phyloP scores from a whole-genome alignment of 148 eudicot species.

The Amaranthus cruentus region DNA sequence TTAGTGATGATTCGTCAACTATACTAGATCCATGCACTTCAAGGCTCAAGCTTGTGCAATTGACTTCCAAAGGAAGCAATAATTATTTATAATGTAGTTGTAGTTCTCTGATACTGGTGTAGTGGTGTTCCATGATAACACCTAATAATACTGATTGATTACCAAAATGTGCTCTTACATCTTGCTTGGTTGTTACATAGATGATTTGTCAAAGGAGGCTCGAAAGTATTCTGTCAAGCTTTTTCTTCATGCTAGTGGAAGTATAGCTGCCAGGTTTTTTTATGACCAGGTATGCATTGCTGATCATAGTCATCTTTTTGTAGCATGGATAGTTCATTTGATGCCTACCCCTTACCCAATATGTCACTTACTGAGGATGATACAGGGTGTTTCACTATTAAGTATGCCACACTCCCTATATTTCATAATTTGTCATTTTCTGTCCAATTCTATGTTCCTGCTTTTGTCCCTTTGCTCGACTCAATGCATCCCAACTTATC shows the following conservation, averaged over 20 bases:
- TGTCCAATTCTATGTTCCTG: constrained; percentile 1
- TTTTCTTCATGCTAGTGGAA: constrained; percentile 81
- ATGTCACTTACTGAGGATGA: no score
- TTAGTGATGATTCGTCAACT: neutral
- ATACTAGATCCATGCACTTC: neutral
- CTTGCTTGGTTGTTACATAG: constrained; percentile 24
- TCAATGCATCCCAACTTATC: neutral
- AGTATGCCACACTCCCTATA: no score
- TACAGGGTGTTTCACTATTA: no score
- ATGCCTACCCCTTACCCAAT: no score
- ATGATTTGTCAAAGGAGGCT: constrained; percentile 41
- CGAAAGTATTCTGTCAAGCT: constrained; percentile 52
- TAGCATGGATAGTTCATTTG: no score
- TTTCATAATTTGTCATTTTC: no score
- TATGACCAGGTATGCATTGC: constrained; percentile 56
- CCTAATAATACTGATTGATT: neutral
- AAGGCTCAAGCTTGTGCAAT: neutral
- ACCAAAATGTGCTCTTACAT: neutral
- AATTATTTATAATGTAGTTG: neutral
- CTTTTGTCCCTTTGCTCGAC: no score
- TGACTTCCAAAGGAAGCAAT: neutral
- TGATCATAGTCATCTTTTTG: no score
- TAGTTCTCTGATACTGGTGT: constrained; percentile 1
- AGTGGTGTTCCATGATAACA: neutral
- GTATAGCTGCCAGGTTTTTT: constrained; percentile 71